These are phyloP conservation scores for Tuber calosporum DNA, from an alignment of 495 filamentous ascomycete species.

Conservation along the genomic window DNA sequence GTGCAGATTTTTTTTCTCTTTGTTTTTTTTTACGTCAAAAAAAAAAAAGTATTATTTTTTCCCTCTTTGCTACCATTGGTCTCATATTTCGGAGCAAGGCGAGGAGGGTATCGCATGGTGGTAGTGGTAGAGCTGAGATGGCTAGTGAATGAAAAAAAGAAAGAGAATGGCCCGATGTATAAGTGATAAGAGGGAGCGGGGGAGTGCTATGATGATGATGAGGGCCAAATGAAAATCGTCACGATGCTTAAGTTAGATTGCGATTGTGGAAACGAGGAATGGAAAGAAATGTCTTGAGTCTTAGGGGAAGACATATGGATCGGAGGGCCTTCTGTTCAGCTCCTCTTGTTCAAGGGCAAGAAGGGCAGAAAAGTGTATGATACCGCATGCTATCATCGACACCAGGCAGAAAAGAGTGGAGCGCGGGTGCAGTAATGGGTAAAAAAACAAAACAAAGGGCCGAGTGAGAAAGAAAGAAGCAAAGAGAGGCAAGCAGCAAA, in stretches of 20 bases:
- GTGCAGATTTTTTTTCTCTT: neutral
- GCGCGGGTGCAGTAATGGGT: too few species aligned
- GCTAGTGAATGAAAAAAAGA: neutral
- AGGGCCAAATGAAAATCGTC: neutral
- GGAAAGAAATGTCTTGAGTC: neutral
- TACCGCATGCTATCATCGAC: neutral
- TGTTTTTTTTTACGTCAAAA: neutral
- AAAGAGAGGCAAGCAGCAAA: neutral
- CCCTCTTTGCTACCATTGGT: neutral
- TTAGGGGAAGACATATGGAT: neutral
- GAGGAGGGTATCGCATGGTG: neutral
- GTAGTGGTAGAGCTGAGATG: neutral
- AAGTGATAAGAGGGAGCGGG: neutral
- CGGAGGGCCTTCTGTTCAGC: neutral
- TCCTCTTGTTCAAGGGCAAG: too few species aligned
- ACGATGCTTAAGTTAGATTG: neutral
- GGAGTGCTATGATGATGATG: neutral
- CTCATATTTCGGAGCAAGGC: neutral
- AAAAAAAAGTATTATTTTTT: neutral
- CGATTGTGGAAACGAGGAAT: neutral
- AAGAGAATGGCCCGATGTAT: neutral
- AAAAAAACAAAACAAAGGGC: neutral
- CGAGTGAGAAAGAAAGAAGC: conserved; percentile 2
- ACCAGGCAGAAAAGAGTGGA: neutral
- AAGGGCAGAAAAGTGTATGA: too few species aligned